Evolutionary conservation across 2,329 filamentous ascomycete species (phyloP), one percentile per base, ranked within the genome.

Genomic region (Fusarium incarnatum): DNA sequence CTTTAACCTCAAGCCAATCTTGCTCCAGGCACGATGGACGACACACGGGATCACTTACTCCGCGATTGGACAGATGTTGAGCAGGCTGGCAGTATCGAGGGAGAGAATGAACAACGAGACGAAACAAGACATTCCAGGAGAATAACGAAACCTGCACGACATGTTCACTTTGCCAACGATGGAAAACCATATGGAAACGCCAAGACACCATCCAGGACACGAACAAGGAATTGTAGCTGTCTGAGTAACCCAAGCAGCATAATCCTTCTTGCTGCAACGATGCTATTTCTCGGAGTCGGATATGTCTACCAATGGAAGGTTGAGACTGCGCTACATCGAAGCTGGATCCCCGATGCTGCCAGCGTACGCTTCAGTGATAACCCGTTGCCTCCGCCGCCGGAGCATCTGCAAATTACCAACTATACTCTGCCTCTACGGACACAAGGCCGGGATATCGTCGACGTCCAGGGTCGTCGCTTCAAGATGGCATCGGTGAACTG

Each of bases 401-500:
- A 83, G 48, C 74, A 81, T 44, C 80, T 79, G 13, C 80, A 80
- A 66, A 83, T 88, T 62, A 59, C 79, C 20, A 79, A 80, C 27
- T 90, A 87, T 77, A 75, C 79, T 47, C 82, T 91, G 45, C 89
- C 89, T 18, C 80, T 92, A 44, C 84, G 83, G 53, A 89, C 90
- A 3, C 78, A 79, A 28, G 89, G 90, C 8, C 85, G 89, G 45
- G 76, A 90, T 68, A 83, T 92, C 28, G 83, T 91, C 56, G 89
- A 92, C 78, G 79, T 83, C 11, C 74, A 80, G 3, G 87, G 85
- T 41, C 82, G 83, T 30, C 84, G 88, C 30, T 88, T 89, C 78
- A 90, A 89, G 80, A 82, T 92, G 10, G 80, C 87, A 20, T 89
- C 87, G 22, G 82, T 91, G 74, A 92, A 92, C 79, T 92, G 90